Base-by-base conservation (phyloP, 2,329 filamentous ascomycete species). In the Aureobasidium uvarum region DNA sequence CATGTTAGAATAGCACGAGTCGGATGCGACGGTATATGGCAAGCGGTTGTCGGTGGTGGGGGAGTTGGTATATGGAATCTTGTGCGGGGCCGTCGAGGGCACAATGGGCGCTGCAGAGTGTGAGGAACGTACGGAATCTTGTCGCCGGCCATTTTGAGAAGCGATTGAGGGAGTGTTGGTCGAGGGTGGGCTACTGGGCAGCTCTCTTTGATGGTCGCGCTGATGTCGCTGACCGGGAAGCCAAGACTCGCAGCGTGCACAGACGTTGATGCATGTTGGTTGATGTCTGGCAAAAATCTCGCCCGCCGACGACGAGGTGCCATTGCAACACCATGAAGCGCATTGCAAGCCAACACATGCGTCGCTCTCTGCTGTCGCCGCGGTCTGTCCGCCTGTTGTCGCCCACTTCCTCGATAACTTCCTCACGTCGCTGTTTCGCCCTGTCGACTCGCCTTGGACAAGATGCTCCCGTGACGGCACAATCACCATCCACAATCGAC, bases 81-180 rank as follows among this genome's bases (percentile, higher is more conserved):
- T 25, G 38, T 1, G 25, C 14, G 25, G 11, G 20, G 6, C 25
- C 14, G 5, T 46, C 33, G 58, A 16, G 25, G n/a, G 14, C n/a
- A 18, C n/a, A 7, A 14, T 41, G 11, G 16, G 45, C n/a, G 31
- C 16, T 45, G 56, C 11, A 25, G n/a, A n/a, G 3, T 20, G 18
- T 3, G 45, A 8, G 7, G 14, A 41, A 75, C 83, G 73, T 84
- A 90, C 85, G 86, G 85, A 71, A 90, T 84, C 80, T 90, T 90
- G 79, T 86, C 88, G 82, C 92, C 92, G 81, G 54, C 52, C 60
- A 63, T 31, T n/a, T 0, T 28, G 25, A 33, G 33, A 36, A 36
- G 48, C 14, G 28, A 28, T 48, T 10, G 3, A 2, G 14, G 2
- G 6, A n/a, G 48, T 51, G 23, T 31, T 31, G 48, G 48, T 51